Evolutionary conservation across 176 grass and related monocot species (phyloP).

Genomic region (Carex scoparia): DNA sequence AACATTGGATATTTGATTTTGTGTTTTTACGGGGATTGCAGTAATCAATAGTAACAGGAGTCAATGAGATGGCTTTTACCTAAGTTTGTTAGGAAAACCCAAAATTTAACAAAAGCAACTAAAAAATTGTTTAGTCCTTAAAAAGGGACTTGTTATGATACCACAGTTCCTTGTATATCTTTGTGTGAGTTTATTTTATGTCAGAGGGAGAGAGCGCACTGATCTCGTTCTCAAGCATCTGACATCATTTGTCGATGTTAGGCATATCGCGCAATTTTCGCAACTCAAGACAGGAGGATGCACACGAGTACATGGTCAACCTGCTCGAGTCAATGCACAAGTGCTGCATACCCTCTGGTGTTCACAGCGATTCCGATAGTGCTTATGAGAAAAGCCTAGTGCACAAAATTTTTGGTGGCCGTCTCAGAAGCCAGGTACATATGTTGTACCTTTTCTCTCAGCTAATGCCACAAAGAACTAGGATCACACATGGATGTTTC

Average conservation of each 20-base stretch:
- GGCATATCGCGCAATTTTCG: conserved; percentile 90
- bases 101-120: not conserved
- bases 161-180: not conserved
- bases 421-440: conserved; percentile 68
- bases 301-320: conserved; percentile 97
- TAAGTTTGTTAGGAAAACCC: not conserved
- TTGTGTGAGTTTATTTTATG: not conserved
- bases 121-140: not conserved
- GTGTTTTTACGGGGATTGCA: not conserved
- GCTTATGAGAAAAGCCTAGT: conserved; percentile 98
- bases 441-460: not conserved
- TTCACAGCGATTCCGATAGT: conserved; percentile 68
- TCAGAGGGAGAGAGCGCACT: not conserved
- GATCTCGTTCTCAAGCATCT: not conserved
- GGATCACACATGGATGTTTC: not conserved
- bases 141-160: not conserved
- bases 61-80: not conserved
- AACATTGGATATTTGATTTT: conserved; percentile 8
- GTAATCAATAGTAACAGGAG: not conserved
- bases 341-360: conserved; percentile 89
- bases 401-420: conserved; percentile 93
- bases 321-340: conserved; percentile 98
- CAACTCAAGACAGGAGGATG: conserved; percentile 93
- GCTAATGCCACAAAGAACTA: not conserved
- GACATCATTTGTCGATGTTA: conserved; percentile 19